phyloP scores from a whole-genome alignment of 371 early-diverging fungal genomes.

The Mortierella sp. region DNA sequence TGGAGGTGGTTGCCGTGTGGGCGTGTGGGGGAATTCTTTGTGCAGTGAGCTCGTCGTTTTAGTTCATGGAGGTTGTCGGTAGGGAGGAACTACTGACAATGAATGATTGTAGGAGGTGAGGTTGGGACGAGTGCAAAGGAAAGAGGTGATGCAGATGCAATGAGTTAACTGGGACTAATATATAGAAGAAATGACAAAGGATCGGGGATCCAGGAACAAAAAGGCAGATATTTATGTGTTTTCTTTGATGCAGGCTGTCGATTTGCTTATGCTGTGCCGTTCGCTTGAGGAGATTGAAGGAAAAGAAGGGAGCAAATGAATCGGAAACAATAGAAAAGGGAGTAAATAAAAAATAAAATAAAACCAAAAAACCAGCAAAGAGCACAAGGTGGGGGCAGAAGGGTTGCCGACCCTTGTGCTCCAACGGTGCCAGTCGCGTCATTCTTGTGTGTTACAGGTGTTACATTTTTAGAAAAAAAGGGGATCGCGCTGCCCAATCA shows the following conservation, averaged over 20 bases:
- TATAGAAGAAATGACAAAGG: constrained; percentile 7
- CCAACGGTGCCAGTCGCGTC: constrained; percentile 6
- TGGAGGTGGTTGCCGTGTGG: constrained; percentile 41
- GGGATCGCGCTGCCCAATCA: neutral
- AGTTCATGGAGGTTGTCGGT: constrained; percentile 35
- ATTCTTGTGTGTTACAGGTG: constrained; percentile 19
- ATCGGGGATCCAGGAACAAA: constrained; percentile 3
- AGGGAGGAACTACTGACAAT: constrained; percentile 31
- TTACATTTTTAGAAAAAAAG: constrained; percentile 14
- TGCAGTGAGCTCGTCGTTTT: constrained; percentile 18
- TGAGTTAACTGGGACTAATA: neutral
- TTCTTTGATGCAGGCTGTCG: neutral
- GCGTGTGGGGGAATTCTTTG: constrained; percentile 53
- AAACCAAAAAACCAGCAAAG: neutral
- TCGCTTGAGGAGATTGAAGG: neutral
- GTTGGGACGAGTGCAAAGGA: neutral
- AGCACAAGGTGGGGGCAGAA: neutral
- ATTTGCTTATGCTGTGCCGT: neutral
- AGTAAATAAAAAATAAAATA: neutral
- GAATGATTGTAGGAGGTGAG: neutral
- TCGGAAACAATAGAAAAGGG: constrained; percentile 8
- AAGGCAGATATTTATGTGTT: constrained; percentile 14
- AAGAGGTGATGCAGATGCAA: neutral
- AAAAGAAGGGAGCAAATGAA: constrained; percentile 4
- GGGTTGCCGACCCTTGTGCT: constrained; percentile 9